Base-by-base conservation (phyloP, 148 eudicot genomes). In the Beta vulgaris region DNA sequence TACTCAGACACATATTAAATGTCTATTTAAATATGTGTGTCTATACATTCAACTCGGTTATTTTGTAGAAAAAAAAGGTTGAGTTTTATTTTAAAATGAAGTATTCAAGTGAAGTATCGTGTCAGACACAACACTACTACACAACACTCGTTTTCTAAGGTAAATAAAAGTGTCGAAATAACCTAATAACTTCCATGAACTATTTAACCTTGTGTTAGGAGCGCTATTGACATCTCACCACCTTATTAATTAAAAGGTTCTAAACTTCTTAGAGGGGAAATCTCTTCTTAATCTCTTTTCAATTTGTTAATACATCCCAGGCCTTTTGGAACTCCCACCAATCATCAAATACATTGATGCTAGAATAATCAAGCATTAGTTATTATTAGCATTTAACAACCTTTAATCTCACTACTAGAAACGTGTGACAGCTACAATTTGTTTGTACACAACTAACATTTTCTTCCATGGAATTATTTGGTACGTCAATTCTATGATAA, bases 401-500 rank as follows among this genome's bases (percentile, higher is more conserved):
- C 54, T 55, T 67, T 15, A 66, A 49, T 29, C 48, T 43, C 42
- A 34, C 43, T 7, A 60, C n/a, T 40, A 10, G 4, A 46, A 76
- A 76, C 73, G 46, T 67, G 72, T 1, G 36, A 42, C 73, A 42
- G 73, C 65, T 42, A 46, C 66, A 42, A 43, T 32, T 68, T 40
- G 58, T 69, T 26, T 60, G 43, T 44, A 58, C 42, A 57, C 43
- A 46, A 34, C 26, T 59, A 44, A 69, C 48, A 70, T 68, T 59
- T 7, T 44, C 60, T 13, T 32, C 21, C 46, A 31, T 19, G 35
- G 68, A 46, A 49, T 58, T 60, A 32, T 46, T 48, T 10, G 66
- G 68, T 70, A 26, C 53, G 31, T 32, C 26, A 62, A 44, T 64
- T 64, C 44, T 61, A 61, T 13, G 1, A 14, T 59, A 6, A 40